These are phyloP conservation scores for Phtheirospermum japonicum DNA, from an alignment of 257 asterid species.

Conservation along the genomic window DNA sequence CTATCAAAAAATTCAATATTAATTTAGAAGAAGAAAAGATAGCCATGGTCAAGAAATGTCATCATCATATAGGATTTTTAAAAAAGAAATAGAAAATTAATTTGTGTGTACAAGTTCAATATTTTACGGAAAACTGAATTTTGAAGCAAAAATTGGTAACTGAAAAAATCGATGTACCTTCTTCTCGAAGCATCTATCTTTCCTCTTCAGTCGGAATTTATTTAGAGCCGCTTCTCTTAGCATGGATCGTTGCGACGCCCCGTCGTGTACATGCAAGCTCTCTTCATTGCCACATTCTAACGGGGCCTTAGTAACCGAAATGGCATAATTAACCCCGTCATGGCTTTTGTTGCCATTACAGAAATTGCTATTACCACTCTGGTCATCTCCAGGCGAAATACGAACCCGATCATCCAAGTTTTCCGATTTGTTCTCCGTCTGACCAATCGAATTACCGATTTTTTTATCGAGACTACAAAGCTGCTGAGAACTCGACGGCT, in stretches of 20 bases:
- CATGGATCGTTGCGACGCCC: slow-evolving; percentile 44
- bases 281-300: slow-evolving; percentile 56
- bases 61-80: too few species aligned
- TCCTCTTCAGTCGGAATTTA: slow-evolving; percentile 84
- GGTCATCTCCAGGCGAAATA: slow-evolving; percentile 55
- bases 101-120: too few species aligned
- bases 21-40: not conserved
- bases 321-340: slow-evolving; percentile 26
- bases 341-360: slow-evolving; percentile 42
- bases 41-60: too few species aligned
- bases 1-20: slow-evolving; percentile 35
- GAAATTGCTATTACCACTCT: slow-evolving; percentile 55
- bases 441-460: slow-evolving; percentile 36
- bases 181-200: slow-evolving; percentile 94
- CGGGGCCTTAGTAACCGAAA: slow-evolving; percentile 28
- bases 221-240: slow-evolving; percentile 87
- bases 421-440: slow-evolving; percentile 43
- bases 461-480: too few species aligned
- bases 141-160: not conserved
- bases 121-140: too few species aligned
- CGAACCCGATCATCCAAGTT: slow-evolving; percentile 41
- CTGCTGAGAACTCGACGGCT: too few species aligned
- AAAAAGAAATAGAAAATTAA: too few species aligned
- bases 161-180: slow-evolving; percentile 48
- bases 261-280: slow-evolving; percentile 40